Conservation (phyloP, 768 basidiomycete genomes). For the Leccinum arenicola region DNA sequence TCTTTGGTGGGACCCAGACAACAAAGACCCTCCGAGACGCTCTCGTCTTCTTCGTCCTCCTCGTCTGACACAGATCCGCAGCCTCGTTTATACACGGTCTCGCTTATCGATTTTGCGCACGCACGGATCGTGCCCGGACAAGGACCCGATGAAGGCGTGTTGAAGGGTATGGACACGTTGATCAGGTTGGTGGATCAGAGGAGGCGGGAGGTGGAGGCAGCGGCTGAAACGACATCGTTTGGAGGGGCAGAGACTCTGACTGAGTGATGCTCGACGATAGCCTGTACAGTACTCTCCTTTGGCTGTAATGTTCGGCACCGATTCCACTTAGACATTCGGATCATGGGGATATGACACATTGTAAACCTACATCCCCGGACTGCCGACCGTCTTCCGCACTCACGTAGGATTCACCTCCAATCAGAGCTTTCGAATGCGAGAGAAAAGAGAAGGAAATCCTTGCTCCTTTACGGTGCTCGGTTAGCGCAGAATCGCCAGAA, state of each 20-base stretch:
- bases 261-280: background rate
- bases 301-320: background rate
- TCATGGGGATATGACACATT: too few species aligned
- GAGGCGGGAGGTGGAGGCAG: slow-evolving; percentile 39
- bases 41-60: slow-evolving; percentile 44
- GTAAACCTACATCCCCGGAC: too few species aligned
- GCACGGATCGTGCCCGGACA: slow-evolving; percentile 61
- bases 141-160: slow-evolving; percentile 78
- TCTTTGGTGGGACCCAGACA: slow-evolving; percentile 9
- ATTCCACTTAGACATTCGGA: background rate
- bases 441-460: too few species aligned
- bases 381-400: too few species aligned
- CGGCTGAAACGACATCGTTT: background rate
- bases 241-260: background rate
- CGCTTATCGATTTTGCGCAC: slow-evolving; percentile 95
- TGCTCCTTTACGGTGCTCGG: too few species aligned
- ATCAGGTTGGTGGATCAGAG: slow-evolving; percentile 59
- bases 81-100: slow-evolving; percentile 49
- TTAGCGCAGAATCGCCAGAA: too few species aligned
- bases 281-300: background rate
- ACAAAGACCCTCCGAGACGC: slow-evolving; percentile 15
- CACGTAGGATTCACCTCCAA: too few species aligned
- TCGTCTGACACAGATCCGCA: slow-evolving; percentile 1
- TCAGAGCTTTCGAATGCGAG: too few species aligned
- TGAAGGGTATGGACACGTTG: slow-evolving; percentile 70